A percentile compares a stretch with the other conserved stretches of the same genome.
These are phyloP conservation scores for Aspergillus novofumigatus DNA, from an alignment of 2,329 filamentous ascomycete genomes.

Conservation along the genomic window DNA sequence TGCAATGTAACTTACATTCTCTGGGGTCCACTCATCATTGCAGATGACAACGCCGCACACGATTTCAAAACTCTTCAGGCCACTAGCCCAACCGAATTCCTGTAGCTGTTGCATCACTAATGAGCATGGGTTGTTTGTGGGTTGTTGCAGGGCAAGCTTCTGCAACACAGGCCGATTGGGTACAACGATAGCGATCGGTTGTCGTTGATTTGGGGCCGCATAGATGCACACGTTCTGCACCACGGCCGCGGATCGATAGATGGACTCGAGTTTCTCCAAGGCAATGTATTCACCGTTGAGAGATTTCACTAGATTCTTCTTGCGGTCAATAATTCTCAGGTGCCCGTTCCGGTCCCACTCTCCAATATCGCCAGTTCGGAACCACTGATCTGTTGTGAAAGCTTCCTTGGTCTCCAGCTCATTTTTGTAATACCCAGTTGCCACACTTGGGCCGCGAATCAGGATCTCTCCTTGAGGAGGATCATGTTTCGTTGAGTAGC, in stretches of 20 bases:
- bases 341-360: constrained; percentile 79
- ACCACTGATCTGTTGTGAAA: constrained; percentile 84
- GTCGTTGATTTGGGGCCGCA: constrained; percentile 68
- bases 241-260: constrained; percentile 73
- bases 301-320: constrained; percentile 98
- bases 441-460: constrained; percentile 73
- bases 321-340: constrained; percentile 83
- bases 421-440: constrained; percentile 77
- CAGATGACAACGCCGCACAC: constrained; percentile 42
- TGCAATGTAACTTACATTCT: constrained; percentile 30
- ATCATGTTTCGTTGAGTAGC: constrained; percentile 69
- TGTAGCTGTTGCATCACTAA: constrained; percentile 40
- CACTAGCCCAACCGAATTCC: constrained; percentile 31
- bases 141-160: constrained; percentile 51
- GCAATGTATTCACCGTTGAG: constrained; percentile 95
- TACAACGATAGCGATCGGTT: constrained; percentile 78
- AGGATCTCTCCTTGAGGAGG: constrained; percentile 90
- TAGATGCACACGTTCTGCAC: constrained; percentile 87
- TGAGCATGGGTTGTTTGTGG: constrained; percentile 40
- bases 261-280: constrained; percentile 88
- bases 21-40: constrained; percentile 44
- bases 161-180: constrained; percentile 54
- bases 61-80: constrained; percentile 39
- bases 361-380: constrained; percentile 94
- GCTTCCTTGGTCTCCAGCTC: constrained; percentile 77